A percentile compares a stretch with the other conserved stretches of the same genome.
Conservation (phyloP, 2,329 filamentous ascomycete species). For the Diatrype stigma region DNA sequence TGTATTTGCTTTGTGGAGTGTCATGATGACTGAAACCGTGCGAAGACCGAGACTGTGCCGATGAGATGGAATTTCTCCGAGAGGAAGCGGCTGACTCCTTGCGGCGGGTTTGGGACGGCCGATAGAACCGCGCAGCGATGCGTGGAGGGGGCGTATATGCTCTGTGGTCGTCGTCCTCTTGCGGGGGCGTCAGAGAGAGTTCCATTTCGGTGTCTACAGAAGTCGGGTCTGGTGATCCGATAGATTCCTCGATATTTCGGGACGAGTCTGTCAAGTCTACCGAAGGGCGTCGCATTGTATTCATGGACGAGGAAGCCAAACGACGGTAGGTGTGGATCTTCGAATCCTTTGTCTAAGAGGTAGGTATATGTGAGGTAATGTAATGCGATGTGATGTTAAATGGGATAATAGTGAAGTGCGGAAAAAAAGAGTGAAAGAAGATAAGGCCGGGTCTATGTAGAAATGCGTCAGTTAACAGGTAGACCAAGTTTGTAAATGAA, state of each 20-base stretch:
- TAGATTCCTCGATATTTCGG: conserved; percentile 34
- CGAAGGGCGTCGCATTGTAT: conserved; percentile 40
- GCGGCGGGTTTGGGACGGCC: conserved; percentile 60
- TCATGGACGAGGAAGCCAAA: conserved; percentile 1
- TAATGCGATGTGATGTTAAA: neutral
- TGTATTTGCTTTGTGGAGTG: conserved; percentile 68
- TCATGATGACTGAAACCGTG: conserved; percentile 51
- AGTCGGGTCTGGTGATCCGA: conserved; percentile 25
- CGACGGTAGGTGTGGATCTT: neutral
- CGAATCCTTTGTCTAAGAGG: conserved; percentile 1
- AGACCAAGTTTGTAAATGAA: no score
- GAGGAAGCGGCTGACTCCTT: conserved; percentile 76
- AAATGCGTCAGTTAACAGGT: no score
- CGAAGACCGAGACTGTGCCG: conserved; percentile 67
- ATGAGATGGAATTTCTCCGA: conserved; percentile 75
- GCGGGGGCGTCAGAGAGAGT: conserved; percentile 21
- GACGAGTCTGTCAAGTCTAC: conserved; percentile 37
- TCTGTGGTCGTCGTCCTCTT: conserved; percentile 32
- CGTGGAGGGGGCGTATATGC: conserved; percentile 66
- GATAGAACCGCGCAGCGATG: conserved; percentile 75
- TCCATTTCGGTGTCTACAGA: conserved; percentile 26
- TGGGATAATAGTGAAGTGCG: neutral
- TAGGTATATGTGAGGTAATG: neutral
- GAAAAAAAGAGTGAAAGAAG: neutral
- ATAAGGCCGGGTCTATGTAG: neutral